phyloP scores from a whole-genome alignment of 768 basidiomycete genomes.

The Agaricus subrufescens region DNA sequence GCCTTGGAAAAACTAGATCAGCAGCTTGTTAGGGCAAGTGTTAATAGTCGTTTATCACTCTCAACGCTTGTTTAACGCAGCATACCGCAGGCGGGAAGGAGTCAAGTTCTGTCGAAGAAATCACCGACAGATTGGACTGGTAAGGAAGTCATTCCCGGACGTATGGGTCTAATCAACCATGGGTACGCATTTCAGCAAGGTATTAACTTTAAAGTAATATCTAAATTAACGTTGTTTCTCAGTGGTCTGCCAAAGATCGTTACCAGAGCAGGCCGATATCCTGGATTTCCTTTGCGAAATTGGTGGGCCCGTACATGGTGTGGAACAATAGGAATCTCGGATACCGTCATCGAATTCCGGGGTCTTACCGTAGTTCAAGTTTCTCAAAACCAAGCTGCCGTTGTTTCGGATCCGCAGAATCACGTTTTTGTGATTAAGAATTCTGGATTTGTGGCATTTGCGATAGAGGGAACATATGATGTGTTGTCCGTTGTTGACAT shows the following conservation, averaged over 20 bases:
- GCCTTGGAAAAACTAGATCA: conserved; percentile 68
- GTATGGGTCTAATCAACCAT: conserved; percentile 72
- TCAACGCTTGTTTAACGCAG: conserved; percentile 4
- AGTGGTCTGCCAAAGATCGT: conserved; percentile 76
- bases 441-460: conserved; percentile 73
- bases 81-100: conserved; percentile 47
- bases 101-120: conserved; percentile 61
- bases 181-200: conserved; percentile 26
- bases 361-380: conserved; percentile 85
- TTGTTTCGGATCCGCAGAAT: conserved; percentile 75
- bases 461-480: conserved; percentile 71
- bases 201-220: background rate
- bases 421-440: conserved; percentile 79
- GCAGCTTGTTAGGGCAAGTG: conserved; percentile 49
- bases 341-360: conserved; percentile 76
- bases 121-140: conserved; percentile 68
- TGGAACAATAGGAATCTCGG: conserved; percentile 73
- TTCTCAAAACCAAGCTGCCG: conserved; percentile 76
- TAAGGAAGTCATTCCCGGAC: conserved; percentile 66
- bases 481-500: conserved; percentile 83
- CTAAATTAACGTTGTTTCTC: background rate
- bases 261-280: conserved; percentile 73
- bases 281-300: conserved; percentile 68
- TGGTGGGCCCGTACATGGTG: conserved; percentile 82
- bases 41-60: background rate